Conservation (phyloP, 805 yeast genomes). For the Metschnikowia matae region DNA sequence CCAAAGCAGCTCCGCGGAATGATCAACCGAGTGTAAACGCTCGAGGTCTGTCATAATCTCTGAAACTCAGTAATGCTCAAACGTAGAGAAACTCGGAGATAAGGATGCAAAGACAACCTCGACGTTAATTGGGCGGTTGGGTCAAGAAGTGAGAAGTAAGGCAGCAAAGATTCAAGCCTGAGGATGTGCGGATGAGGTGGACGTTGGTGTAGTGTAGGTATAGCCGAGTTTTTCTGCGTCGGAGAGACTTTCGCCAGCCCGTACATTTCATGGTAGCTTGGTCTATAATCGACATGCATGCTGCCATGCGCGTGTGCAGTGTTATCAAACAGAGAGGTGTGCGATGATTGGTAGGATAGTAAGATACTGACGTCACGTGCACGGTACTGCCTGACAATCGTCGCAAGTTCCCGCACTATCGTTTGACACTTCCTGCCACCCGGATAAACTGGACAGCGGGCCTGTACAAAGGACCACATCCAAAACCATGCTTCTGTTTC, state of each 20-base stretch:
- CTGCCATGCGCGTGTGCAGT: slow-evolving; percentile 4
- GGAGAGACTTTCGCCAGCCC: background rate
- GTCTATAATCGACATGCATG: slow-evolving; percentile 2
- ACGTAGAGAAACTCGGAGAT: background rate
- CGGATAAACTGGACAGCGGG: background rate
- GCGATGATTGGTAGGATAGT: slow-evolving; percentile 6
- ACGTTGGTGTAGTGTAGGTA: background rate
- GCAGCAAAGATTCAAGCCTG: background rate
- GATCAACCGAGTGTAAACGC: slow-evolving; percentile 2
- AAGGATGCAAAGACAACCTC: background rate
- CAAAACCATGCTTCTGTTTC: too few relatives aligned
- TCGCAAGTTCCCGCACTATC: background rate
- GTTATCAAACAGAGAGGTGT: background rate
- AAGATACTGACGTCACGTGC: background rate
- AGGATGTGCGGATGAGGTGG: background rate
- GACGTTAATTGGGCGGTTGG: background rate
- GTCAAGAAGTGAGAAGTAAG: background rate
- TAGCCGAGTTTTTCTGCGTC: background rate
- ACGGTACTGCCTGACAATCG: background rate
- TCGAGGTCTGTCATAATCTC: background rate
- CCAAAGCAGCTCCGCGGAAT: slow-evolving; percentile 50
- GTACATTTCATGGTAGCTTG: background rate
- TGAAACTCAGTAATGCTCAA: background rate
- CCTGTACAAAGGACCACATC: background rate
- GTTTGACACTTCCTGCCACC: background rate